Base-by-base conservation (phyloP, 768 basidiomycete genomes). In the Collybiopsis confluens region DNA sequence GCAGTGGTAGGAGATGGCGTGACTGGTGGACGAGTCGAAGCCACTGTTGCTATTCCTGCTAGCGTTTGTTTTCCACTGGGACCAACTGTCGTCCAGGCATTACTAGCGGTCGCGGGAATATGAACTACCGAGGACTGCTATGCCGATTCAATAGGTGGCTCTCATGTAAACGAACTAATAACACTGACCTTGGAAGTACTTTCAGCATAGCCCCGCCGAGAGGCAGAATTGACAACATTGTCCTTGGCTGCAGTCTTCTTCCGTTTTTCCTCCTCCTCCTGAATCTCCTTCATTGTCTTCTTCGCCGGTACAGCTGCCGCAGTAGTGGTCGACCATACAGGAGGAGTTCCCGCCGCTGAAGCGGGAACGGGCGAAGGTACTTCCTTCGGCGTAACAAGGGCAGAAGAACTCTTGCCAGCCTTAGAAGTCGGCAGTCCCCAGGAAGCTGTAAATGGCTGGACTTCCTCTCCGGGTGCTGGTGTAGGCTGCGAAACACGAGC, bases 211-310 rank as follows among this genome's bases (percentile, higher is more conserved):
- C 77, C 86, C 49, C 90, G 77, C 64, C 87, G 81, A 7, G 80
- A 74, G 36, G 79, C 77, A 20, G 79, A 73, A 11, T 80, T 71
- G 8, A 78, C 78, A 51, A 74, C 73, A 50, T 76, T 82, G 58
- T 89, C 83, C 66, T 85, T 86, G 6, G 73, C 69, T 1, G 75
- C 75, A 26, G 71, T 61, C 68, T 85, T 89, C 76, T 92, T 94
- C 57, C 88, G 80, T 58, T 74, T 81, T 69, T 96, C 92, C 64
- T 99, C 97, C 62, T 99, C 97, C 69, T 98, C 96, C 64, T 96
- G 92, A 37, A 99, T 99, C 73, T 99, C 94, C 74, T 96, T 98
- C 86, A 99, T 87, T 1, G 91, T 90, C 77, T 93, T 97, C 76
- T 92, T 95, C 6, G 78, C 65, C 2, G 74, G 65, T 9, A 72